Base-by-base conservation (phyloP, 129 eudicot species). In the Chrysanthemum makinoi region DNA sequence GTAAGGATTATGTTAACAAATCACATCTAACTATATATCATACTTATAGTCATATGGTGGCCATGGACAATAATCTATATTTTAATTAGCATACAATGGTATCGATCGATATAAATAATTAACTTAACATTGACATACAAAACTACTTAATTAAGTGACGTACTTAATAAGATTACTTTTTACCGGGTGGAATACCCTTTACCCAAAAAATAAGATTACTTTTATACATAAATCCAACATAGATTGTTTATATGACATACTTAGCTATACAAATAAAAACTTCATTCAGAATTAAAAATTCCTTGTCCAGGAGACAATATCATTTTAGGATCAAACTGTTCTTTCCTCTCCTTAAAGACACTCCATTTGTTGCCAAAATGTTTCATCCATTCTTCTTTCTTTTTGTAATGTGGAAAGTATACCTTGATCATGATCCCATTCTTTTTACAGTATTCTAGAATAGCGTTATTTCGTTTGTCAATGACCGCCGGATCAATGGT, bases 331-430 rank as follows among this genome's bases (percentile, higher is more conserved):
- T 81, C 84, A 76, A 76, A 81, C 57, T 20, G 46, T 2, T 35
- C 46, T 81, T 81, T 81, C 66, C 44, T 81, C 59, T 76, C 55
- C 20, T 71, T 49, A 65, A 81, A 71, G 2, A 24, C 43, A 65
- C 43, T 46, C 84, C 81, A 81, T 76, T 81, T 81, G 33, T 50
- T 51, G 48, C 84, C 81, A 71, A 81, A 81, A 76, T 81, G 84
- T 53, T 75, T 70, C 78, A 33, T 59, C 84, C 84, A 76, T 4
- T 76, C 81, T 75, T 49, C 56, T 65, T 64, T 80, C 66, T 72
- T 80, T 33, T 0, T 44, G 33, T 81, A 76, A 66, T 70, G 81
- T 71, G 81, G 81, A 14, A 81, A 72, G 69, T 81, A 76, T 26
- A 71, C 78, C 59, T 76, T 76, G 30, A 71, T 64, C 8, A 75